A percentile compares a stretch with the other conserved stretches of the same genome.
Conservation (phyloP, 2,329 filamentous ascomycete species). For the Penicillium freii region DNA sequence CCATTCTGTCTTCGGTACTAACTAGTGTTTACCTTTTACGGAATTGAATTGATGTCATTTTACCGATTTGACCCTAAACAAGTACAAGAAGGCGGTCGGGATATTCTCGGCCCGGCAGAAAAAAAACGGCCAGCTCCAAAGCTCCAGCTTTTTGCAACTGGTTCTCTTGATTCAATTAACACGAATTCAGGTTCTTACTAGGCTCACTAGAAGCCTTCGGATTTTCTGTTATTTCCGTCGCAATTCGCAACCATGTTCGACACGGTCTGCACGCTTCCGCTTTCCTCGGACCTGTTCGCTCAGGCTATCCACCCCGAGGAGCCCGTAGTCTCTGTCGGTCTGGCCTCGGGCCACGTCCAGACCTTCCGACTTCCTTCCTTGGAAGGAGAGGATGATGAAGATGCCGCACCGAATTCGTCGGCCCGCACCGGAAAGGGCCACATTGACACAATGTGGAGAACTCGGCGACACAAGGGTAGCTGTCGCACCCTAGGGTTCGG, state of each 20-base stretch:
- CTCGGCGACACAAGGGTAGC: slow-evolving; percentile 87
- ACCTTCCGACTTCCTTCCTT: slow-evolving; percentile 71
- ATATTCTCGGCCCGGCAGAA: slow-evolving; percentile 20
- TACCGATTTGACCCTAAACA: background rate
- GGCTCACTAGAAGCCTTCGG: background rate
- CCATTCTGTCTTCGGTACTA: no score
- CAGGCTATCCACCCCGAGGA: slow-evolving; percentile 82
- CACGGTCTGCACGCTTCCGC: slow-evolving; percentile 84
- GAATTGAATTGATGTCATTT: slow-evolving; percentile 12
- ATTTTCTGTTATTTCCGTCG: background rate
- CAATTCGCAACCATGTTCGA: slow-evolving; percentile 67
- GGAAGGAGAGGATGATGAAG: slow-evolving; percentile 51
- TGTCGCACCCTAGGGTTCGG: slow-evolving; percentile 79
- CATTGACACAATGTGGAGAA: slow-evolving; percentile 82
- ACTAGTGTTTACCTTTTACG: background rate
- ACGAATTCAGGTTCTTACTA: background rate
- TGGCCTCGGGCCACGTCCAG: slow-evolving; percentile 81
- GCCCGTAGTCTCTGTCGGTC: slow-evolving; percentile 80
- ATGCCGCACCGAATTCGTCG: slow-evolving; percentile 40
- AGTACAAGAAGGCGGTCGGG: slow-evolving; percentile 12
- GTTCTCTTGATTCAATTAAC: background rate
- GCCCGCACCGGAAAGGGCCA: slow-evolving; percentile 65
- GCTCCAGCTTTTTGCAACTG: slow-evolving; percentile 3
- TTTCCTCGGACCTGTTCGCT: slow-evolving; percentile 81
- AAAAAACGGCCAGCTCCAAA: slow-evolving; percentile 20